phyloP scores from a whole-genome alignment of 305 asterid genomes.

The Solanum hybrid region DNA sequence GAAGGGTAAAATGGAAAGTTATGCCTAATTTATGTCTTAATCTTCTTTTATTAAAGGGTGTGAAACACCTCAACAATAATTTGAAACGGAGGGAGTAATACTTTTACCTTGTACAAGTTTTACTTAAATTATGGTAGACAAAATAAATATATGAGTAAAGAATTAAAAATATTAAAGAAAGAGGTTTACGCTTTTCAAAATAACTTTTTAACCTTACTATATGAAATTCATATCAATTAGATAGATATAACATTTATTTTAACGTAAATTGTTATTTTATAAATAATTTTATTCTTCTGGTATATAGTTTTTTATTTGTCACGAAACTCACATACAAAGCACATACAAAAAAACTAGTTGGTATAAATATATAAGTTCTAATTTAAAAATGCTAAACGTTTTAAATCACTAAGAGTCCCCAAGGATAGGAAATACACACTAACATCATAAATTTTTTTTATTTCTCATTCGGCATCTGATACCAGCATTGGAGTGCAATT shows the following conservation, averaged over 20 bases:
- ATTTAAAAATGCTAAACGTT: neutral
- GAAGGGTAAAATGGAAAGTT: neutral
- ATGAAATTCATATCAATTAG: neutral
- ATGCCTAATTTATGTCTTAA: no score
- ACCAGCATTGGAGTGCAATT: neutral
- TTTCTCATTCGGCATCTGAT: neutral
- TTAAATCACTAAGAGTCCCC: neutral
- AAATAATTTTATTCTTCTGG: neutral
- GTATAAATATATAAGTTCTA: neutral
- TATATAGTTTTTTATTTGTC: neutral
- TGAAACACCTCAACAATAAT: neutral
- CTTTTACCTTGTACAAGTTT: neutral
- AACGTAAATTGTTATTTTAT: neutral
- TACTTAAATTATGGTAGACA: neutral
- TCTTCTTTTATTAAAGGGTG: no score
- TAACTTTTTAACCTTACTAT: neutral
- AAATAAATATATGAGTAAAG: neutral
- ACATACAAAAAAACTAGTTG: neutral
- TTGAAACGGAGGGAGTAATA: neutral
- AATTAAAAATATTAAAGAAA: neutral
- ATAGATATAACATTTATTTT: neutral
- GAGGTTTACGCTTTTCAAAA: neutral
- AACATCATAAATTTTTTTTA: neutral
- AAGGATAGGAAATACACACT: neutral
- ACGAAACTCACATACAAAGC: neutral